These are phyloP conservation scores for Eutrema yunnanense DNA, from an alignment of 345 rosid genomes.

Conservation along the genomic window DNA sequence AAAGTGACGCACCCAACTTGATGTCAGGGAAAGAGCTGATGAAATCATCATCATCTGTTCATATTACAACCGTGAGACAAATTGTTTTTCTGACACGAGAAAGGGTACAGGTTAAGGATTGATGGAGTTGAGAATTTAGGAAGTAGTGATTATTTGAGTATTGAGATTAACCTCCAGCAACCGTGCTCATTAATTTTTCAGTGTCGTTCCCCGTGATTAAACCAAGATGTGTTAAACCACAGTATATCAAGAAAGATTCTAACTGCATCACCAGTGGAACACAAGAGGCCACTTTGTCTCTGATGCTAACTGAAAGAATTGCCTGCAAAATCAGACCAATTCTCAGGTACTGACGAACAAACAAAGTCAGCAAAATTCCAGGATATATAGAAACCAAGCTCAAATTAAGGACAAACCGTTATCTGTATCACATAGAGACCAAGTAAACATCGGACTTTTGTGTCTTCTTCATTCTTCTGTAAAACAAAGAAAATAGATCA, in stretches of 20 bases:
- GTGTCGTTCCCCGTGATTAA: conserved; percentile 59
- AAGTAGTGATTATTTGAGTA: neutral
- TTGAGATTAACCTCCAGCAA: conserved; percentile 43
- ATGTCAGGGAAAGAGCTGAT: conserved; percentile 39
- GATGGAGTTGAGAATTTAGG: conserved; percentile 2
- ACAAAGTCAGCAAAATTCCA: neutral
- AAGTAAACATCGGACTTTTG: conserved; percentile 60
- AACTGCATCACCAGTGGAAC: conserved; percentile 41
- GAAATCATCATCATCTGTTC: conserved; percentile 51
- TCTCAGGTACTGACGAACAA: conserved; percentile 8
- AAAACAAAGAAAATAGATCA: conserved; percentile 12
- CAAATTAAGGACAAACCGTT: conserved; percentile 46
- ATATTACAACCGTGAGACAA: conserved; percentile 3
- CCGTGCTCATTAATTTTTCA: conserved; percentile 33
- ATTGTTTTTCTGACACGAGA: neutral
- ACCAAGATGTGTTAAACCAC: conserved; percentile 58
- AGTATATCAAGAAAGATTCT: conserved; percentile 43
- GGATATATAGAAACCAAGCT: conserved; percentile 9
- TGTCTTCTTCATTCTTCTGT: conserved; percentile 50
- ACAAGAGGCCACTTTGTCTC: conserved; percentile 30
- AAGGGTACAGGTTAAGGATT: neutral
- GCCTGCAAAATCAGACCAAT: conserved; percentile 47
- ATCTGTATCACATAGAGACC: conserved; percentile 67
- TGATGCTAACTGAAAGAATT: conserved; percentile 49
- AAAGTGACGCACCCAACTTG: conserved; percentile 71